Evolutionary conservation across 805 yeast species (phyloP), one percentile per base, ranked within the genome.

Genomic region (Hanseniaspora mollemarum): DNA sequence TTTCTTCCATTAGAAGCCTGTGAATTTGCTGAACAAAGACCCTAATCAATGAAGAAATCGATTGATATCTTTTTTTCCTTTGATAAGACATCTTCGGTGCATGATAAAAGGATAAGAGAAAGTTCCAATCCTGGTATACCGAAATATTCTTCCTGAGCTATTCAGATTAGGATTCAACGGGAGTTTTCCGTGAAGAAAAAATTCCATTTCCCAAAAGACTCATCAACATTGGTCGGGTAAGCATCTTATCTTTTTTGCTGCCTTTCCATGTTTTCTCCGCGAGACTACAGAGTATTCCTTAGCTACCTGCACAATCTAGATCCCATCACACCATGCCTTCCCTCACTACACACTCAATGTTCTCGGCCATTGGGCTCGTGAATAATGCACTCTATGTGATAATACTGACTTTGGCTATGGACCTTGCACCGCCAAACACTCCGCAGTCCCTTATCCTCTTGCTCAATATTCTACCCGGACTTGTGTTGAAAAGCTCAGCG

Each of bases 341-440:
- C 5, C 19, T 44, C 9, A 44, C 53, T 24, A 53, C 70, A 6
- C 80, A 76, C 58, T 41, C 63, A 0, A 71, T 83, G 12, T 88
- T 88, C 62, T 81, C 90, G 78, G 59, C 80, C 1, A 86, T 88
- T 63, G 98, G 97, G 0, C 73, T 90, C 10, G 69, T 87, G 33
- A 90, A 90, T 66, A 90, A 90, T 62, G 81, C 90, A 10, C 74
- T 90, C 0, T 90, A 88, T 66, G 96, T 90, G 29, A 90, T 90
- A 15, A 88, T 90, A 36, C 69, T 90, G 13, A 80, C 94, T 0
- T 95, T 96, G 0, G 97, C 97, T 1, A 77, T 86, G 29, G 98
- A 90, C 61, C 69, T 90, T 13, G 96, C 88, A 1, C 95, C 96
- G 0, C 21, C 86, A 0, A 58, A 71, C 6, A 75, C 83, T 0